Evolutionary conservation across 331 rosid species (phyloP), one percentile per base, ranked within the genome.

Genomic region (Ulmus americana): DNA sequence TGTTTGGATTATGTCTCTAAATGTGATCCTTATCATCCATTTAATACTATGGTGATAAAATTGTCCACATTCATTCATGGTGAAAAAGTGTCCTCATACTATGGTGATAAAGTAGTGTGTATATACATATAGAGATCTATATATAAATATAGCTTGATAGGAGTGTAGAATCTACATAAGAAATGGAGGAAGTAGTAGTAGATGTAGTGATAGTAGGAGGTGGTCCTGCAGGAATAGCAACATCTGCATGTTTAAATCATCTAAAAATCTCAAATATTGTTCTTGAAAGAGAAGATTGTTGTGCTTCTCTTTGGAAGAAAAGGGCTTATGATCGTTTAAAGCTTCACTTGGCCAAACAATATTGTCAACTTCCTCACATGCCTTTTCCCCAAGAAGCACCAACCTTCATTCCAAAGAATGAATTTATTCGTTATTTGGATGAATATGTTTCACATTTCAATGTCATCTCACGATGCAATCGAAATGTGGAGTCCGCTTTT

Each of bases 191-290:
- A 65, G 60, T 68, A 0, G 22, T 20, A 20, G 22, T 20, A 20
- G 67, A 76, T 6, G 88, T 87, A 11, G 63, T 84, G 40, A 71
- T 87, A 35, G 84, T 84, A 0, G 95, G 95, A 1, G 95, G 78
- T 0, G 95, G 91, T 0, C 95, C 91, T 45, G 85, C 91, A 0
- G 89, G 87, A 2, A 7, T 88, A 54, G 87, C 91, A 58, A 75
- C 80, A 1, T 63, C 95, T 0, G 87, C 83, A 7, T 88, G 95
- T 68, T 82, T 85, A 1, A 88, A 79, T 50, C 77, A 52, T 39
- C 68, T 65, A 3, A 55, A 66, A 7, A 71, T 88, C 14, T 38
- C 77, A 1, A 85, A 83, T 68, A 10, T 85, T 3, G 71, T 88
- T 9, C 35, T 88, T 0, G 89, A 88, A 55, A 79, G 76, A 77